These are phyloP conservation scores for Thuidium tamariscinum DNA, from an alignment of 225 moss, liverwort and hornwort genomes.

Conservation along the genomic window DNA sequence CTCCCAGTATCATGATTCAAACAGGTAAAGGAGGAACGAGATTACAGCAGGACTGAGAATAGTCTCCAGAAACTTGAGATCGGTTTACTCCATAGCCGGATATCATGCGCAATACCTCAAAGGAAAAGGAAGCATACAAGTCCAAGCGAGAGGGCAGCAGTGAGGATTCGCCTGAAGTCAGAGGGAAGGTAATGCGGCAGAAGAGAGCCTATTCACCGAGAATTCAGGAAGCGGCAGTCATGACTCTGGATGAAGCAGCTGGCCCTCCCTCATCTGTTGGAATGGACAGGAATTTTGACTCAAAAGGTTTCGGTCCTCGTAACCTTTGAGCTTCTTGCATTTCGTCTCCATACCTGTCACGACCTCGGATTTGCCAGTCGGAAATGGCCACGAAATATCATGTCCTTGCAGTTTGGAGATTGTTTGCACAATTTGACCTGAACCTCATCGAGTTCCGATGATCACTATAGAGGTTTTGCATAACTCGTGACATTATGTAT, in stretches of 20 bases:
- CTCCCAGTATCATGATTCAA: neutral
- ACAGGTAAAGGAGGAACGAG: neutral
- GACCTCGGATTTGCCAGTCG: neutral
- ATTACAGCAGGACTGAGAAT: neutral
- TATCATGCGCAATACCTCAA: neutral
- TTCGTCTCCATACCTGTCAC: neutral
- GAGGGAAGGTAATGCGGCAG: neutral
- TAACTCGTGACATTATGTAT: neutral
- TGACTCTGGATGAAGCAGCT: neutral
- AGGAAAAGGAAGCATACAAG: neutral
- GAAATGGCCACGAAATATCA: neutral
- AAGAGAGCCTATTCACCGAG: neutral
- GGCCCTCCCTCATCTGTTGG: neutral
- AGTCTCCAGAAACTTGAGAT: neutral
- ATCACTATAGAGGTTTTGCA: neutral
- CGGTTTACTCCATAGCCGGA: neutral
- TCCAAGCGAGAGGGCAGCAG: neutral
- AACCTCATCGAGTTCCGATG: neutral
- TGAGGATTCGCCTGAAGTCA: neutral
- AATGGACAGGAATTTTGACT: neutral
- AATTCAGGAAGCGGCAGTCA: constrained; percentile 6
- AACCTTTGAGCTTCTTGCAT: neutral
- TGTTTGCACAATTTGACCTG: neutral
- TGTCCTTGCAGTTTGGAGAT: neutral
- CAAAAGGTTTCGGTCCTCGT: neutral